Base-by-base conservation (phyloP, 108 stramenopile genomes). In the Stephanodiscus minutulus region DNA sequence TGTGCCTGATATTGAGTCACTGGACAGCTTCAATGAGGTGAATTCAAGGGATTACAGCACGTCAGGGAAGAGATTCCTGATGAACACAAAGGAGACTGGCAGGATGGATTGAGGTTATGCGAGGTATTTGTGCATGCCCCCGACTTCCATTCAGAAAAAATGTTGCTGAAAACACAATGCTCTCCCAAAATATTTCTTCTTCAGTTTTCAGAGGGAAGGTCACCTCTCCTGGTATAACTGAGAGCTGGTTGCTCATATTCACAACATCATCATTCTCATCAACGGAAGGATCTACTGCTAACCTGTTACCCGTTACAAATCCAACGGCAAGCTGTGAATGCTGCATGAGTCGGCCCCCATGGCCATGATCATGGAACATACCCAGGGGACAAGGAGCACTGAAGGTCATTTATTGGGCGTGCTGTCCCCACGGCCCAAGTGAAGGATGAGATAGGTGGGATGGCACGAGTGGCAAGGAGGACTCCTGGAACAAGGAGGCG, bases 221-320 rank as follows among this genome's bases (percentile, higher is more conserved):
- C 21, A 48, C 73, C 13, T 56, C 74, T 39, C 74, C n/a, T n/a
- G 99, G 20, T 98, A 99, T 79, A 84, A 98, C 31, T 98, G 99
- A 11, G 96, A 97, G 28, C 85, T 99, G 72, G 99, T 99, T 20
- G 96, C 97, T 0, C 98, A 99, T 74, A 94, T 98, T 2, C 99
- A 99, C 89, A 97, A 98, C 63, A 91, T 98, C n/a, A n/a, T n/a
- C n/a, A n/a, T n/a, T n/a, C 79, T 99, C 35, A 88, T 99, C 71
- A 98, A 99, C 76, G 98, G 98, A 7, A 98, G 98, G 11, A 91
- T 99, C 65, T 99, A 98, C 63, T 94, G 97, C 31, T 99, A 99
- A 83, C 99, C 99, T 31, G 83, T 88, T 43, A 97, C 97, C 41
- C 75, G 73, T 7, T 70, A 79, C 21, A 92, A 94, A 67, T 87